Percentiles rank a stretch among this genome's conserved stretches.
Evolutionary conservation across 1,284 basidiomycete species (phyloP).

Genomic region (Trichosporon coremiiforme): DNA sequence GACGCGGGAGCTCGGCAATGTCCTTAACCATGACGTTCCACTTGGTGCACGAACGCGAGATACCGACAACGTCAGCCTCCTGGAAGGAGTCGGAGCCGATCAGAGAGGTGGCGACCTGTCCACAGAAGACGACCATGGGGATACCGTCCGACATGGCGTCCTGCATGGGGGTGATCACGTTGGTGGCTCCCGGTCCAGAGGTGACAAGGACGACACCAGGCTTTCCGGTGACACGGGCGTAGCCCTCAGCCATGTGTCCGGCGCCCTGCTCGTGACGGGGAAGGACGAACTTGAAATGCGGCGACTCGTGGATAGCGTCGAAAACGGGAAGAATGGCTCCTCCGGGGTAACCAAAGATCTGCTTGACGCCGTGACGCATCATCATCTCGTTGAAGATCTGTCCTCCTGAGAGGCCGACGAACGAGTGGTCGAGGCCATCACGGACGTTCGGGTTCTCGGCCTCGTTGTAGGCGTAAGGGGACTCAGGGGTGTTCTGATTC

Average conservation of each 20-base stretch:
- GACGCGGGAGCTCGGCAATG: slow-evolving; percentile 86
- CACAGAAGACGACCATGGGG: slow-evolving; percentile 92
- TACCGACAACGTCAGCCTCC: slow-evolving; percentile 95
- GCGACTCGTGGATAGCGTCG: slow-evolving; percentile 96
- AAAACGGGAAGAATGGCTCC: slow-evolving; percentile 98
- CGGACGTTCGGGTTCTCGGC: slow-evolving; percentile 30
- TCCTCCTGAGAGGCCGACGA: slow-evolving; percentile 92
- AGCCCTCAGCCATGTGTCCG: slow-evolving; percentile 98
- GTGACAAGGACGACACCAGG: slow-evolving; percentile 98
- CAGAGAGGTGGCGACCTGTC: slow-evolving; percentile 96
- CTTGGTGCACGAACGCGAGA: slow-evolving; percentile 95
- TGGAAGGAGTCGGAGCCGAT: slow-evolving; percentile 99
- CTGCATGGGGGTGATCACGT: slow-evolving; percentile 97
- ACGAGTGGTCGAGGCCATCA: slow-evolving; percentile 57
- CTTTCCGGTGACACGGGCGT: slow-evolving; percentile 95
- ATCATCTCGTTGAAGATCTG: slow-evolving; percentile 99
- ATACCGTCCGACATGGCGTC: slow-evolving; percentile 94
- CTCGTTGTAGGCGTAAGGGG: slow-evolving; percentile 27
- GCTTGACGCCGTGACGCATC: slow-evolving; percentile 92
- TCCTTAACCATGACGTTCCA: slow-evolving; percentile 99
- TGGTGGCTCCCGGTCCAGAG: slow-evolving; percentile 95
- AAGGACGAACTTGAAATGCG: slow-evolving; percentile 92
- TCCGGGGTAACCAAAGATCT: slow-evolving; percentile 97
- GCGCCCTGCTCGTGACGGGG: slow-evolving; percentile 97
- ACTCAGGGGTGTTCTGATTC: slow-evolving; percentile 43